Evolutionary conservation across 495 filamentous ascomycete species (phyloP).

Genomic region (Darksidea phi): DNA sequence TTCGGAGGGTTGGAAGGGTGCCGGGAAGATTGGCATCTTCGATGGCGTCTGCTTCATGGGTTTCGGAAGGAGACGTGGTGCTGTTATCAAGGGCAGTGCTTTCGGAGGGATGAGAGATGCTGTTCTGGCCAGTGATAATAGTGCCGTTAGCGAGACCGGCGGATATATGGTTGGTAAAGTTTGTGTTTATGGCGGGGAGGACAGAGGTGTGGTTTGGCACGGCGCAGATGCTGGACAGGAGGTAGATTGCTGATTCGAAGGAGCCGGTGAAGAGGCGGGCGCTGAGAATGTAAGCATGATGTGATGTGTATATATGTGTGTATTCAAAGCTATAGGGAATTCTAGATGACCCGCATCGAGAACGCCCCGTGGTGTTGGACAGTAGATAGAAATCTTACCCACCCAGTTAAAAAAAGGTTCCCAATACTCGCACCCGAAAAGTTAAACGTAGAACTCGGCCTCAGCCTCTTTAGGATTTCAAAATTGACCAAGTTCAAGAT

Average conservation of each 20-base stretch:
- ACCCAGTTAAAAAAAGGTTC: constrained; percentile 87
- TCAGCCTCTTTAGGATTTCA: constrained; percentile 82
- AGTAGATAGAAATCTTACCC: constrained; percentile 70
- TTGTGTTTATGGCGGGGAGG: constrained; percentile 87
- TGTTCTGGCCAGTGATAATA: constrained; percentile 86
- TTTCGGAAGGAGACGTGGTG: constrained; percentile 15
- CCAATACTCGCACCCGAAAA: constrained; percentile 88
- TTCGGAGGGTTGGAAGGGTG: constrained; percentile 72
- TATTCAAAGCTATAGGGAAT: too few relatives aligned
- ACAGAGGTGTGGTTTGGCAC: constrained; percentile 73
- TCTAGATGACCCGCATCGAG: too few relatives aligned
- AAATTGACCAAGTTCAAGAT: constrained; percentile 85
- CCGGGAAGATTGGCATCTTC: constrained; percentile 91
- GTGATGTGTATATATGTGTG: too few relatives aligned
- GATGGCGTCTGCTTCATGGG: constrained; percentile 47
- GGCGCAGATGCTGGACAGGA: constrained; percentile 66
- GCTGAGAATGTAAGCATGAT: constrained; percentile 18
- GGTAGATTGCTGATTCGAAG: constrained; percentile 46
- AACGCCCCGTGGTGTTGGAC: too few relatives aligned
- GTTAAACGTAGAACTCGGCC: constrained; percentile 78
- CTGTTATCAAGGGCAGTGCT: constrained; percentile 47
- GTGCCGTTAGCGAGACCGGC: constrained; percentile 75
- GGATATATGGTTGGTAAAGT: constrained; percentile 90
- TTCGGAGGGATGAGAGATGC: constrained; percentile 79
- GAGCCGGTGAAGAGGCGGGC: constrained; percentile 45